Conservation (phyloP, 1,284 basidiomycete species). For the Sphaerobolus stellatus region DNA sequence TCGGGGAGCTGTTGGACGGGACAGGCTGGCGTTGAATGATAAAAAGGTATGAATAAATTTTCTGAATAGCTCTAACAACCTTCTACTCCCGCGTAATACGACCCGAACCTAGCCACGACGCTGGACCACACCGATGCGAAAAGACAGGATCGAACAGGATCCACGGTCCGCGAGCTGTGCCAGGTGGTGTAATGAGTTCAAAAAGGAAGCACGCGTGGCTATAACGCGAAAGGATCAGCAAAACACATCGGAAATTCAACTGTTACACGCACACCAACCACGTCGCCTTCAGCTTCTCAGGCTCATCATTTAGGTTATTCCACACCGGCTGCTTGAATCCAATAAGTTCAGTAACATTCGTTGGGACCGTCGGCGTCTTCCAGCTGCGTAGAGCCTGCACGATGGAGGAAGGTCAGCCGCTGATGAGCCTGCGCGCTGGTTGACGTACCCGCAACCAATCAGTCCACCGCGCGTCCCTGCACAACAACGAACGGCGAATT, state of each 20-base stretch:
- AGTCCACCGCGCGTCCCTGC: background rate
- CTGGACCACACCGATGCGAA: conserved; percentile 60
- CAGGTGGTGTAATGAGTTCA: conserved; percentile 52
- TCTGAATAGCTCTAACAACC: background rate
- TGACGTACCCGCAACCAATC: background rate
- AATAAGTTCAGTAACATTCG: conserved; percentile 14
- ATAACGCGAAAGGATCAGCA: background rate
- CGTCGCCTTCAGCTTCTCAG: conserved; percentile 56
- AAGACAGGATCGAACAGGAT: conserved; percentile 76
- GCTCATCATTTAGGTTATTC: background rate
- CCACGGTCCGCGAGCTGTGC: conserved; percentile 50
- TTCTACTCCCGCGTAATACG: conserved; percentile 50
- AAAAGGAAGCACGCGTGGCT: conserved; percentile 69
- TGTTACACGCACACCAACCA: conserved; percentile 58
- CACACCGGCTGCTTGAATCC: conserved; percentile 19
- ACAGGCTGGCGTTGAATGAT: conserved; percentile 54
- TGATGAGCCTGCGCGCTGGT: background rate
- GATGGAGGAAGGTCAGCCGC: background rate
- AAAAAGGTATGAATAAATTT: background rate
- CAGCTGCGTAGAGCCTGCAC: background rate
- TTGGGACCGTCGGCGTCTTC: background rate
- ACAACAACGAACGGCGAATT: too few relatives aligned
- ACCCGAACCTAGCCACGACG: conserved; percentile 53
- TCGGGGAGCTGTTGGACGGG: conserved; percentile 59
- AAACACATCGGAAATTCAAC: background rate